Conservation (phyloP, 1,284 basidiomycete genomes). For the Heterobasidion occidentale region DNA sequence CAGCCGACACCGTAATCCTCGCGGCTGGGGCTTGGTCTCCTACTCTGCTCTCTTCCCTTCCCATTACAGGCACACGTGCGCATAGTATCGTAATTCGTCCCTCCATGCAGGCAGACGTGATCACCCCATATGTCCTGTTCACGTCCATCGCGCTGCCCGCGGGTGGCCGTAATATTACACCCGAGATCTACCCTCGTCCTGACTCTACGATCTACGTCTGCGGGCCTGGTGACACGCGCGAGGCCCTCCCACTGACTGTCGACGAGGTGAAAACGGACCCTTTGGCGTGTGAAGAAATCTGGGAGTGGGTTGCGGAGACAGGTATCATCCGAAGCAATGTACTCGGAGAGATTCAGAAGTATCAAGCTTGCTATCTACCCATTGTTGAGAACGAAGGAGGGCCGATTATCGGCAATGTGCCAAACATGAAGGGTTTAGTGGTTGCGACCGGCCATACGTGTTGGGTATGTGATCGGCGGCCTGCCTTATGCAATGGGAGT, state of each 20-base stretch:
- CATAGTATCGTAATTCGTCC: conserved; percentile 55
- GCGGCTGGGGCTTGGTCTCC: conserved; percentile 88
- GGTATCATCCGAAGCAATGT: conserved; percentile 39
- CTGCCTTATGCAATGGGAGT: not conserved
- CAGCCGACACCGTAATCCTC: conserved; percentile 64
- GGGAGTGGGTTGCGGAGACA: conserved; percentile 39
- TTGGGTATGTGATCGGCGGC: conserved; percentile 4
- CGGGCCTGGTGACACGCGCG: conserved; percentile 51
- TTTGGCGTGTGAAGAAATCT: conserved; percentile 45
- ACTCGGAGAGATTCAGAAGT: conserved; percentile 29
- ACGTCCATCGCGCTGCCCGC: conserved; percentile 3
- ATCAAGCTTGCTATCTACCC: conserved; percentile 68
- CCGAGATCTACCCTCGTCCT: conserved; percentile 68
- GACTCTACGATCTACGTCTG: conserved; percentile 64
- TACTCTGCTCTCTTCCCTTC: conserved; percentile 37
- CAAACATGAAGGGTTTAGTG: conserved; percentile 39
- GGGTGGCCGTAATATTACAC: conserved; percentile 26
- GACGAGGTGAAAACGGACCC: conserved; percentile 52
- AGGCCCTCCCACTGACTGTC: conserved; percentile 47
- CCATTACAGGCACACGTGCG: conserved; percentile 52
- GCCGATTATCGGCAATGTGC: conserved; percentile 54
- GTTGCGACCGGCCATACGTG: conserved; percentile 52
- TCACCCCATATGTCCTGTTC: conserved; percentile 8
- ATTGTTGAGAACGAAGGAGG: conserved; percentile 37
- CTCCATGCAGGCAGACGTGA: conserved; percentile 18